Percentiles rank a stretch among this genome's conserved stretches.
phyloP scores from a whole-genome alignment of 2,329 filamentous ascomycete genomes.

The Colletotrichum gloeosporioides region DNA sequence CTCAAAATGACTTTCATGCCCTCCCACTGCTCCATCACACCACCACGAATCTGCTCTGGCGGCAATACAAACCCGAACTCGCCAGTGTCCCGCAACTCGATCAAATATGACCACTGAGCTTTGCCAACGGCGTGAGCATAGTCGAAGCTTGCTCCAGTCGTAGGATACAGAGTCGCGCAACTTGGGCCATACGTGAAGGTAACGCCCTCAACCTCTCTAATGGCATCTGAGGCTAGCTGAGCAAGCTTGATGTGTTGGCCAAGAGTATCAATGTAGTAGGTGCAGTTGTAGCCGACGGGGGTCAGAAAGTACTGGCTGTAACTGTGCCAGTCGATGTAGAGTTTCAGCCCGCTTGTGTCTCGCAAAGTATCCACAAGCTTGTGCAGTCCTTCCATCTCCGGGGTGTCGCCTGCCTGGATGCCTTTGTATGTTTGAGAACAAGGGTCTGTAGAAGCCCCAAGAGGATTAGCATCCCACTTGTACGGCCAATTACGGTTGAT shows the following conservation, averaged over 20 bases:
- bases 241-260: constrained; percentile 40
- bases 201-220: constrained; percentile 25
- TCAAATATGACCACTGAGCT: constrained; percentile 41
- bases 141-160: constrained; percentile 33
- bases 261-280: constrained; percentile 39
- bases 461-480: constrained; percentile 47
- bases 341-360: constrained; percentile 39
- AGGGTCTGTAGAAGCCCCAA: constrained; percentile 52
- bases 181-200: constrained; percentile 40
- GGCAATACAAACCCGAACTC: constrained; percentile 42
- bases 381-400: constrained; percentile 51
- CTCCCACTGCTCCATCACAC: constrained; percentile 37
- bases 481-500: constrained; percentile 61
- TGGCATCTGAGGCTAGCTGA: not conserved
- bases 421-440: constrained; percentile 52
- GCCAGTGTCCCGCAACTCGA: constrained; percentile 39
- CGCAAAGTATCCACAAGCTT: constrained; percentile 34
- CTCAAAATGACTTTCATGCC: constrained; percentile 36
- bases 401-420: constrained; percentile 41
- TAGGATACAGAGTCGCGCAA: constrained; percentile 41
- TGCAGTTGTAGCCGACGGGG: constrained; percentile 50
- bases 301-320: constrained; percentile 49
- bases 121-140: constrained; percentile 29
- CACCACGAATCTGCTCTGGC: constrained; percentile 38
- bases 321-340: constrained; percentile 54